phyloP scores from a whole-genome alignment of 75 land plant species.

The Picea glauca region DNA sequence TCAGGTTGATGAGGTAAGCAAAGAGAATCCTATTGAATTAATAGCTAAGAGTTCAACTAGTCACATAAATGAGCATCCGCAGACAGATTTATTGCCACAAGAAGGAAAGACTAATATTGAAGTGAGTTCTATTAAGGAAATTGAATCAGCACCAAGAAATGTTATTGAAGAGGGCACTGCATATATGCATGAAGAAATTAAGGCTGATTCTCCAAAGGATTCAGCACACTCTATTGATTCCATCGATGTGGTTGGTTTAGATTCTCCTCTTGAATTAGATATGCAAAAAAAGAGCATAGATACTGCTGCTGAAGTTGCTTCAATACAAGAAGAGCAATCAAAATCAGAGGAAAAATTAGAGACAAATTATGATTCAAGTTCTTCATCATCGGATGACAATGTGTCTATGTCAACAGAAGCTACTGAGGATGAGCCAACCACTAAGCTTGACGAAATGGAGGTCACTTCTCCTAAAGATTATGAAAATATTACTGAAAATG shows the following conservation, averaged over 20 bases:
- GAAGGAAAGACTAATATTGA: neutral
- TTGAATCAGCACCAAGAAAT: neutral
- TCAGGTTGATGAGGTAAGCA: conserved; percentile 2
- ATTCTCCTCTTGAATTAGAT: neutral
- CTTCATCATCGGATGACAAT: conserved; percentile 1
- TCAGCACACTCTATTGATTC: neutral
- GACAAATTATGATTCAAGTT: conserved; percentile 4
- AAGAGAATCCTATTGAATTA: conserved; percentile 1
- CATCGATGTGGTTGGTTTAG: neutral
- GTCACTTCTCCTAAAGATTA: neutral
- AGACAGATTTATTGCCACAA: neutral
- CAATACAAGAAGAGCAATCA: conserved; percentile 6
- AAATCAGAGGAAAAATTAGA: neutral
- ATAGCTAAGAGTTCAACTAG: neutral
- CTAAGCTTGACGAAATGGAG: neutral
- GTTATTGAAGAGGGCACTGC: neutral
- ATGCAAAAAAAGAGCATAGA: neutral
- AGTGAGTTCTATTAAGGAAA: neutral
- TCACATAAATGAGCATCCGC: neutral
- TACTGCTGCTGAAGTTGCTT: neutral
- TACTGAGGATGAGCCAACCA: neutral
- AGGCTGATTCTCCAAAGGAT: neutral
- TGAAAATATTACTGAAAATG: neutral
- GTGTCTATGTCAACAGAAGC: neutral
- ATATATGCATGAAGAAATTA: neutral